Evolutionary conservation across 441 rosid species (phyloP).

Genomic region (Adansonia grandidieri): DNA sequence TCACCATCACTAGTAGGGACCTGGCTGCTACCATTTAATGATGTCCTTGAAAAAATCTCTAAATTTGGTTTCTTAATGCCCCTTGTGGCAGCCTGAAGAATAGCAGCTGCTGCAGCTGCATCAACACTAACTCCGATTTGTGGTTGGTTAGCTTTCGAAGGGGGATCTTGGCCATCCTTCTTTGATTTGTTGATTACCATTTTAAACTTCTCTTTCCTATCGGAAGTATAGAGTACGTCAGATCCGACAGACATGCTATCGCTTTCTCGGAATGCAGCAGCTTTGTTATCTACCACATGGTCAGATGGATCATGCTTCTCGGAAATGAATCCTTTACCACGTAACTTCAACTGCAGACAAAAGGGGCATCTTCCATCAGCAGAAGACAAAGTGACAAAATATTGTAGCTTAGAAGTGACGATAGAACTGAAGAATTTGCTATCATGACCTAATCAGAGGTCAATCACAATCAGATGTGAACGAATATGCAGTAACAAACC

Average conservation of each 20-base stretch:
- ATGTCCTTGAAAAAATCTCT: conserved; percentile 47
- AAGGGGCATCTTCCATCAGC: conserved; percentile 14
- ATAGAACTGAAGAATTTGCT: background rate
- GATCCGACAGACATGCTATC: conserved; percentile 41
- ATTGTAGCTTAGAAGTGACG: conserved; percentile 8
- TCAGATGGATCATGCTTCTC: conserved; percentile 48
- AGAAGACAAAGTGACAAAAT: background rate
- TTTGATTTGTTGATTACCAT: conserved; percentile 69
- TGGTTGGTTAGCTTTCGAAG: conserved; percentile 52
- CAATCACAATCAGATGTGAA: background rate
- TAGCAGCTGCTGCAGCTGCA: conserved; percentile 78
- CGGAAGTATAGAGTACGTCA: conserved; percentile 62
- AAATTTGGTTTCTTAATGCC: conserved; percentile 81
- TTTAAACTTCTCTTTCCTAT: conserved; percentile 75
- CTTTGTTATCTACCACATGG: conserved; percentile 43
- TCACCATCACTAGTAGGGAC: conserved; percentile 48
- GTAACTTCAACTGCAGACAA: conserved; percentile 57
- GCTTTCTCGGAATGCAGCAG: conserved; percentile 42
- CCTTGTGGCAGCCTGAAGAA: conserved; percentile 88
- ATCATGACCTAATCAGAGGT: background rate
- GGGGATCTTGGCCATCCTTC: conserved; percentile 60
- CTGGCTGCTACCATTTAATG: conserved; percentile 42
- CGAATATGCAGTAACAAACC: background rate
- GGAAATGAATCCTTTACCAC: conserved; percentile 40
- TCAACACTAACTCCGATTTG: conserved; percentile 66